These are phyloP conservation scores for Endoconidiophora polonica DNA, from an alignment of 2,329 filamentous ascomycete species.

Conservation along the genomic window DNA sequence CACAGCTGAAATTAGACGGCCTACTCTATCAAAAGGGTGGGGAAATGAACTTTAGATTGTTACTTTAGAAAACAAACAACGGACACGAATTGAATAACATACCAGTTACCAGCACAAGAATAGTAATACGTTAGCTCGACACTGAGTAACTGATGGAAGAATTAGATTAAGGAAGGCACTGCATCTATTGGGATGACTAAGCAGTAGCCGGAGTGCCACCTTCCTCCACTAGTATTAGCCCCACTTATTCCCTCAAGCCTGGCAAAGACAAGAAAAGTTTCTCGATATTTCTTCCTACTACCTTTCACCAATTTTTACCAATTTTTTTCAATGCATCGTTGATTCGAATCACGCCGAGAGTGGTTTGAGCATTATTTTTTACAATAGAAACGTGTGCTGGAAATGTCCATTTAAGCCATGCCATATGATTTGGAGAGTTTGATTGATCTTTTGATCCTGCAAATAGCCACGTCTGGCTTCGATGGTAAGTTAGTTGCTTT, in stretches of 20 bases:
- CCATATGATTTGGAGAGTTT: conserved; percentile 14
- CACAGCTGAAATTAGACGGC: too few species aligned
- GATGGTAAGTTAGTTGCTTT: conserved; percentile 9
- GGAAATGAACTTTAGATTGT: background rate
- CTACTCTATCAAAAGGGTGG: background rate
- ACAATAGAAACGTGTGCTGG: background rate
- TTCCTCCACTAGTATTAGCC: too few species aligned
- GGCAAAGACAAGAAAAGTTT: too few species aligned
- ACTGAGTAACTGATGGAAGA: too few species aligned
- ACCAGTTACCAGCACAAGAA: too few species aligned
- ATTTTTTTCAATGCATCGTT: background rate
- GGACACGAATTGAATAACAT: too few species aligned
- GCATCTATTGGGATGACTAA: too few species aligned
- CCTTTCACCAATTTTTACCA: background rate
- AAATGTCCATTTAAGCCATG: conserved; percentile 8
- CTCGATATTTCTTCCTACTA: background rate
- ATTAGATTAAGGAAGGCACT: too few species aligned
- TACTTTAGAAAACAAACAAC: too few species aligned
- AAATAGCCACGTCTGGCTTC: conserved; percentile 14
- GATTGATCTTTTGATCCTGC: conserved; percentile 13
- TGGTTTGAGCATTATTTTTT: conserved; percentile 1
- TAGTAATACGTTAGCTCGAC: too few species aligned
- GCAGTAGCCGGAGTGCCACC: too few species aligned
- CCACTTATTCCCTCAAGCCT: too few species aligned
- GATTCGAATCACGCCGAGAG: conserved; percentile 7